Base-by-base conservation (phyloP, 2,329 filamentous ascomycete species). In the Eutypella sp. region DNA sequence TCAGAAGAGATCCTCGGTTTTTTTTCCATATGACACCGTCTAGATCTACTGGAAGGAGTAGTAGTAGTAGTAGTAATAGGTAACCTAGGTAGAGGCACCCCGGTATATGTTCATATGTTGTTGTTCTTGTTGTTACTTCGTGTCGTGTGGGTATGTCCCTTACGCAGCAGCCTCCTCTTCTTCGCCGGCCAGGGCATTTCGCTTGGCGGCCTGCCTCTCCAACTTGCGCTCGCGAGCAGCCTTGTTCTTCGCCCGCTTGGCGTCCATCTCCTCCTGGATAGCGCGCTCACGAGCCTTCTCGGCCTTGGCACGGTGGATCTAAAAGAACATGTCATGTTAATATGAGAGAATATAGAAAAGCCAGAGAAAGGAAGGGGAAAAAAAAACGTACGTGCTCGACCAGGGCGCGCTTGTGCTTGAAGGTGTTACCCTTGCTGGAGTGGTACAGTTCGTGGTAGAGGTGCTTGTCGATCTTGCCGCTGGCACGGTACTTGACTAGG, bases 381-480 rank as follows among this genome's bases (percentile, higher is more conserved):
- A 47, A 47, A 46, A 45, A 66, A 89, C 93, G 70, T 95, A 99
- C 93, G 82, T 99, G 93, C 85, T 99, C 93, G 73, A 99, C 90
- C 67, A 99, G 86, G 70, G 91, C 93, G 78, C 93, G 87, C 91
- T 97, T 99, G 89, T 99, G 93, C 91, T 99, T 99, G 88, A 99
- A 99, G 74, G 93, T 92, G 87, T 99, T 99, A 95, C 93, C 95
- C 91, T 99, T 99, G 86, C 88, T 93, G 73, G 95, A 81, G 78
- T 96, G 93, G 85, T 99, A 99, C 63, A 99, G 89, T 81, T 97
- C 91, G 85, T 99, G 93, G 85, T 99, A 99, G 55, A 99, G 90
- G 84, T 99, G 93, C 87, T 99, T 99, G 82, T 99, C 93, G 74
- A 99, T 99, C 88, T 99, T 99, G 76, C 95, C 95, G 69, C 87